These are phyloP conservation scores for Daedalea quercina DNA, from an alignment of 768 basidiomycete genomes.

Conservation along the genomic window DNA sequence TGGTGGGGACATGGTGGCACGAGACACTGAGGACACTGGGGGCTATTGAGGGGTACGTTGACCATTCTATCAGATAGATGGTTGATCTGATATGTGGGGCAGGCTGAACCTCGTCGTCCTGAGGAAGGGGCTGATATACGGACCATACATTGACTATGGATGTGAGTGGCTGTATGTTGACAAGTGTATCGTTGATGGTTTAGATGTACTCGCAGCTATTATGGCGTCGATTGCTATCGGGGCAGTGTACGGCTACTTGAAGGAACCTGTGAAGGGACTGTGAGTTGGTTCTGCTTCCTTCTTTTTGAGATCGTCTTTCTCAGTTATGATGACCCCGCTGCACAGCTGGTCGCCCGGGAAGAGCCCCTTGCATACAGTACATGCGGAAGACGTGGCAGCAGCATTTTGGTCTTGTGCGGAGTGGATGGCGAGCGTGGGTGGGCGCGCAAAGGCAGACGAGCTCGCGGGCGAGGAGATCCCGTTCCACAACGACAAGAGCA, in stretches of 20 bases:
- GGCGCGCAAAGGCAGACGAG: conserved; percentile 56
- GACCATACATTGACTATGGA: conserved; percentile 72
- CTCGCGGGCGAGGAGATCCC: conserved; percentile 60
- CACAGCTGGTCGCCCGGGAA: conserved; percentile 75
- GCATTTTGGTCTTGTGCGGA: conserved; percentile 68
- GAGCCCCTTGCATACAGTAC: conserved; percentile 68
- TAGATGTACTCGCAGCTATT: conserved; percentile 40
- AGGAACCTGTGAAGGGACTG: conserved; percentile 84
- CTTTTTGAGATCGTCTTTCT: too few species aligned
- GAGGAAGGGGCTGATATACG: conserved; percentile 70
- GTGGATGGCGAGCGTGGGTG: conserved; percentile 59
- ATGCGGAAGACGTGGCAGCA: conserved; percentile 74
- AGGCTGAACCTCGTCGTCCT: conserved; percentile 80
- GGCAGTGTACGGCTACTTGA: conserved; percentile 74
- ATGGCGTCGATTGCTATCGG: conserved; percentile 62
- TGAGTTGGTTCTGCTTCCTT: conserved; percentile 28
- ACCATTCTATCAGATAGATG: background rate
- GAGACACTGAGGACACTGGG: conserved; percentile 73
- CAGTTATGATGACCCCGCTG: conserved; percentile 9
- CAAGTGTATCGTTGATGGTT: conserved; percentile 11
- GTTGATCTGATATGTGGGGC: conserved; percentile 2
- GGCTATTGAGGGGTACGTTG: conserved; percentile 57
- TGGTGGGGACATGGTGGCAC: conserved; percentile 83
- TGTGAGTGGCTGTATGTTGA: conserved; percentile 36
- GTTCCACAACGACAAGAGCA: conserved; percentile 69